Evolutionary conservation across 2,329 filamentous ascomycete species (phyloP).

Genomic region (Proliferodiscus dingleyae): DNA sequence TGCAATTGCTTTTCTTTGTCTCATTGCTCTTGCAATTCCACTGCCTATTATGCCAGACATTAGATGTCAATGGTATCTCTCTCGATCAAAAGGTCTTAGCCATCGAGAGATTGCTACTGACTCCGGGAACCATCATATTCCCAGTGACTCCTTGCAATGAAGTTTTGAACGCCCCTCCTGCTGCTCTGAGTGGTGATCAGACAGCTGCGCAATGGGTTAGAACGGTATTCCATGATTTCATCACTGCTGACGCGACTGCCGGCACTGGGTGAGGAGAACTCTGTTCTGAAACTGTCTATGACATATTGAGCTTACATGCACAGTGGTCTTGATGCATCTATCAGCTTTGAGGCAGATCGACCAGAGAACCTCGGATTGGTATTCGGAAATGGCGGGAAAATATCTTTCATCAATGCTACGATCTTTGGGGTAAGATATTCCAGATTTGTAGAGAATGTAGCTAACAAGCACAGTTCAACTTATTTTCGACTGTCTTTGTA

Average conservation of each 20-base stretch:
- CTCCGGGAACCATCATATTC: conserved; percentile 9
- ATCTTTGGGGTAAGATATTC: conserved; percentile 4
- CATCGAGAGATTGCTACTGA: conserved; percentile 12
- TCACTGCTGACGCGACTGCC: conserved; percentile 11
- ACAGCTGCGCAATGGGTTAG: conserved; percentile 19
- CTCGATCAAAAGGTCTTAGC: conserved; percentile 12
- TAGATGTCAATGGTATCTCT: conserved; percentile 14
- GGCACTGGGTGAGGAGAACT: conserved; percentile 13
- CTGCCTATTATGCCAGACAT: conserved; percentile 1
- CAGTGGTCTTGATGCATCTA: conserved; percentile 21
- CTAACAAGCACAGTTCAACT: conserved; percentile 1
- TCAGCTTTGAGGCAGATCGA: conserved; percentile 16
- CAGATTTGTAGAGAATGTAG: background rate
- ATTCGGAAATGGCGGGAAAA: conserved; percentile 4
- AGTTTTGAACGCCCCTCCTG: conserved; percentile 8
- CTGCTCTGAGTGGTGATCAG: conserved; percentile 10
- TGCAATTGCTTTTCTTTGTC: conserved; percentile 5
- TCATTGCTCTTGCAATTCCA: conserved; percentile 6
- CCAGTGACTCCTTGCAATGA: conserved; percentile 13
- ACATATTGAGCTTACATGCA: background rate
- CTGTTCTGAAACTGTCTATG: background rate
- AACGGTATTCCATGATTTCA: conserved; percentile 19
- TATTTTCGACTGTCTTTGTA: conserved; percentile 2
- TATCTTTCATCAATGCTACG: conserved; percentile 6
- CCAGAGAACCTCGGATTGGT: conserved; percentile 16